A percentile compares a stretch with the other conserved stretches of the same genome.
Evolutionary conservation across 176 grass and related monocot species (phyloP).

Genomic region (Juncus inflexus): DNA sequence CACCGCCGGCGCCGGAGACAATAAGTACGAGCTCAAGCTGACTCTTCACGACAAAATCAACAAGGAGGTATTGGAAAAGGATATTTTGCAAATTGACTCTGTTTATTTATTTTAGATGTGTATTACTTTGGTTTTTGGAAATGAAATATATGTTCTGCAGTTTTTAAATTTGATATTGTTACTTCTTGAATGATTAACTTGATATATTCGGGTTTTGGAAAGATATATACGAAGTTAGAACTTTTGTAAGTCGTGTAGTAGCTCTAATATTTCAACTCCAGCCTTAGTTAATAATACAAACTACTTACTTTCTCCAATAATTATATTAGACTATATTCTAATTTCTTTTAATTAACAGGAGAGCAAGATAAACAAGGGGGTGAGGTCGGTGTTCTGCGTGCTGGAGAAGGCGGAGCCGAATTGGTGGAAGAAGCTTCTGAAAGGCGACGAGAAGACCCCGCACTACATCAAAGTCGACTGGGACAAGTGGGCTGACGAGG

Average conservation of each 20-base stretch:
- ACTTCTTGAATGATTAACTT: not conserved
- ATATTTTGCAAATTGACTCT: not conserved
- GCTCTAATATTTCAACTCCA: no score
- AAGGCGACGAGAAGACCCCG: conserved; percentile 51
- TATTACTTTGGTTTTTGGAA: not conserved
- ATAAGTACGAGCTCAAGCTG: conserved; percentile 62
- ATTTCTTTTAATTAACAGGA: conserved; percentile 32
- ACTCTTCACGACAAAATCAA: conserved; percentile 89
- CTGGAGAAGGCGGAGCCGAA: conserved; percentile 63
- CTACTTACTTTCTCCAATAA: no score
- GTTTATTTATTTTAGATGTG: not conserved
- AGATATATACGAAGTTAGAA: no score
- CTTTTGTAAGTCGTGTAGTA: no score
- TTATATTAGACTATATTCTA: not conserved
- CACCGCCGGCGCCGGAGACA: conserved; percentile 52
- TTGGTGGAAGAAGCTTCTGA: conserved; percentile 91
- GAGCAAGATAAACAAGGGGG: conserved; percentile 77
- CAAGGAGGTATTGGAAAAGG: conserved; percentile 50
- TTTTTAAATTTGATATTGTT: not conserved
- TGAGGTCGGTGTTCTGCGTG: conserved; percentile 66
- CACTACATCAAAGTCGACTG: conserved; percentile 93
- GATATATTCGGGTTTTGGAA: no score
- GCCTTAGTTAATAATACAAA: no score
- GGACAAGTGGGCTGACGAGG: conserved; percentile 99
- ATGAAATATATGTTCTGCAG: not conserved